These are phyloP conservation scores for Macrolepiota albuminosa DNA, from an alignment of 768 basidiomycete species.

Conservation along the genomic window DNA sequence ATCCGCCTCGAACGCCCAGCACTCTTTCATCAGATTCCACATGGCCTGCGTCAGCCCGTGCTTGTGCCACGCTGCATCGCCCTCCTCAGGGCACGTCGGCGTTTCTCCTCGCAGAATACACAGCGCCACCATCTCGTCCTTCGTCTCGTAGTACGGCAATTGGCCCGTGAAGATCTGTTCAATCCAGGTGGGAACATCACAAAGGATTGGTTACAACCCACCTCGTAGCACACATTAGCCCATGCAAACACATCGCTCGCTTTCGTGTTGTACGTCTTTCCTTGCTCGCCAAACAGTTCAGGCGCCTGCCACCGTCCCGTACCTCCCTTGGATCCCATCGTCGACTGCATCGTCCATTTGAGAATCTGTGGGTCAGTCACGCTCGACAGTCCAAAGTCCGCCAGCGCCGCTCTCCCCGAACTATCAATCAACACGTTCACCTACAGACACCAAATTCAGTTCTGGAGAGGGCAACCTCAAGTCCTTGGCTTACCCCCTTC, in stretches of 20 bases:
- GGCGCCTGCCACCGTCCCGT: slow-evolving; percentile 5
- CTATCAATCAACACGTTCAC: background rate
- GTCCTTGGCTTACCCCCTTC: background rate
- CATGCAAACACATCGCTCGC: slow-evolving; percentile 6
- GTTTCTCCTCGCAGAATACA: background rate
- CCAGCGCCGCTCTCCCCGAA: background rate
- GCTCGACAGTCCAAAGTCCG: background rate
- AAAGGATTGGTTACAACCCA: background rate
- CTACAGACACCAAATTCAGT: background rate
- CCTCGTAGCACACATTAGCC: slow-evolving; percentile 3
- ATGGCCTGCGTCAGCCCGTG: background rate
- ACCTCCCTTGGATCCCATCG: background rate
- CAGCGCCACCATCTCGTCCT: background rate
- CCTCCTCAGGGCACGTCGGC: background rate
- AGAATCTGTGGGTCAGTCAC: background rate
- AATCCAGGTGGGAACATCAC: background rate
- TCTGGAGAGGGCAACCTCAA: background rate
- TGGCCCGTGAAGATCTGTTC: background rate
- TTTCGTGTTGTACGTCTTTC: background rate
- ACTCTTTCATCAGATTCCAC: background rate
- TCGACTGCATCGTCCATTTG: background rate
- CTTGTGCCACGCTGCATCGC: background rate
- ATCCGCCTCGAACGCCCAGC: background rate
- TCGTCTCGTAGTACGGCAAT: background rate
- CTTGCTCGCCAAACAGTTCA: background rate